Evolutionary conservation across 495 filamentous ascomycete species (phyloP).

Genomic region (Talaromyces ruber): DNA sequence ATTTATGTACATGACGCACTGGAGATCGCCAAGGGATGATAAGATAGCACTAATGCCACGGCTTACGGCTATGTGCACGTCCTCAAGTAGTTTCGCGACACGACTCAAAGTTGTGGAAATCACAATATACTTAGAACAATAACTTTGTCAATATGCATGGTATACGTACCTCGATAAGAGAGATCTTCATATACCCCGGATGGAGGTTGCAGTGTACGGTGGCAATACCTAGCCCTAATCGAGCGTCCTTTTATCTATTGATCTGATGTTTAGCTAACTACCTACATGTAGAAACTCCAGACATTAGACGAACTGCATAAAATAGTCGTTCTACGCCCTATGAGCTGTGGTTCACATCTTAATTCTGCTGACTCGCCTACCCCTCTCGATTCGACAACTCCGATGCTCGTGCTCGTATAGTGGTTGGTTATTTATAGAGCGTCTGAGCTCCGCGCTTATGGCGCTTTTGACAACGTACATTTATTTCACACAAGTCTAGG

Average conservation of each 20-base stretch:
- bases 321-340: not conserved
- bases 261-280: not conserved
- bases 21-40: constrained; percentile 7
- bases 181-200: not conserved
- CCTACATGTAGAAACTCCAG: no score
- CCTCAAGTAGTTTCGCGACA: not conserved
- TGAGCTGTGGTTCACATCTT: not conserved
- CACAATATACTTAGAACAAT: not conserved
- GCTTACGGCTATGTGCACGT: not conserved
- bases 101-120: not conserved
- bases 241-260: not conserved
- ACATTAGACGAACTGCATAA: not conserved
- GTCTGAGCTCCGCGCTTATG: not conserved
- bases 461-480: not conserved
- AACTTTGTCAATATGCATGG: not conserved
- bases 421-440: constrained; percentile 2
- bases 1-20: constrained; percentile 4
- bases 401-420: not conserved
- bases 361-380: not conserved
- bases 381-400: not conserved
- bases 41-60: not conserved
- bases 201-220: not conserved
- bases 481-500: no score
- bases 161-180: not conserved
- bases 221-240: not conserved